A percentile compares a stretch with the other conserved stretches of the same genome.
phyloP scores from a whole-genome alignment of 2,329 filamentous ascomycete species.

The Trichoderma pleuroti region DNA sequence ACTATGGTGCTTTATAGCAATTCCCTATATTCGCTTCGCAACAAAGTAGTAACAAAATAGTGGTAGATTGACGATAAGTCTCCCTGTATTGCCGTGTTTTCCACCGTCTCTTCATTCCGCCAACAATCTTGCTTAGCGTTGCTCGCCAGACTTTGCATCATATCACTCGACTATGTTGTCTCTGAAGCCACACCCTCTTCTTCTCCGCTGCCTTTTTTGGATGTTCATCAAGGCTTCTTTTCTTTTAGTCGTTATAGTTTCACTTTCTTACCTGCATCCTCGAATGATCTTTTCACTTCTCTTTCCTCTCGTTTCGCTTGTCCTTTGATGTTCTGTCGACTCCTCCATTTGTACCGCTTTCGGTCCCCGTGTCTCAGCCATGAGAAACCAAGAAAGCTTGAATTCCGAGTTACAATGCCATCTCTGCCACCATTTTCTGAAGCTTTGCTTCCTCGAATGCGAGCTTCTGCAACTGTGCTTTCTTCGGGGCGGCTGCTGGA shows the following conservation, averaged over 20 bases:
- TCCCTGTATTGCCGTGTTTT: neutral
- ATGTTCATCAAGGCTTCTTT: neutral
- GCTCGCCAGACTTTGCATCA: neutral
- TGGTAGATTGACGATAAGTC: rapidly evolving
- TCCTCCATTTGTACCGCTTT: neutral
- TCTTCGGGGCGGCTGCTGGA: too few species aligned
- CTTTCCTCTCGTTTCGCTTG: neutral
- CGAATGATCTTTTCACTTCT: neutral
- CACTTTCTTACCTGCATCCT: neutral
- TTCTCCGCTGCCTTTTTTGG: neutral
- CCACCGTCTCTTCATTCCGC: neutral
- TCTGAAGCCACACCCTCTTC: neutral
- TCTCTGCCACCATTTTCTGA: neutral
- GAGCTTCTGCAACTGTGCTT: neutral
- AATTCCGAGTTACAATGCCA: neutral
- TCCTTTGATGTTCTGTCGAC: neutral
- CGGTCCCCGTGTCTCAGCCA: neutral
- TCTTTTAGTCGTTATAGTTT: neutral
- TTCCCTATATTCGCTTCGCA: neutral
- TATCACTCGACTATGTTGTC: neutral
- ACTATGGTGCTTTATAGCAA: too few species aligned
- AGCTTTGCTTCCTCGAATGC: neutral
- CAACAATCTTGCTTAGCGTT: neutral
- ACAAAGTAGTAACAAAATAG: neutral
- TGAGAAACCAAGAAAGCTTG: neutral